Percentiles rank a stretch among this genome's conserved stretches.
Conservation (phyloP, 2,329 filamentous ascomycete species). For the Aspergillus intermedius region DNA sequence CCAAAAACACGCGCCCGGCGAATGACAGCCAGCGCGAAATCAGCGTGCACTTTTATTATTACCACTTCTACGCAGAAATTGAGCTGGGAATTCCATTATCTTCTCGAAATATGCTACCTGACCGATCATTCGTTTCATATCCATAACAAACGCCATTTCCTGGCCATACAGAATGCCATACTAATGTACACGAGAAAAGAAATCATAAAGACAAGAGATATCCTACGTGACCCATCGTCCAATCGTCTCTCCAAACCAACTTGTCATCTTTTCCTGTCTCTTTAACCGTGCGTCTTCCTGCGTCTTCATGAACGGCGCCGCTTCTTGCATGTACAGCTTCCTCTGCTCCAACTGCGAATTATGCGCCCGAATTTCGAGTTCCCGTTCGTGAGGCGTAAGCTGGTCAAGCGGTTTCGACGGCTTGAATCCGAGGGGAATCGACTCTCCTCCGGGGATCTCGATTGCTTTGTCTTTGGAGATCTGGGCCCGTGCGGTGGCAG, state of each 20-base stretch:
- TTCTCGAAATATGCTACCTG: too few species aligned
- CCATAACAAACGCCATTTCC: not conserved
- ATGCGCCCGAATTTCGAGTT: slow-evolving; percentile 37
- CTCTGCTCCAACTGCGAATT: slow-evolving; percentile 33
- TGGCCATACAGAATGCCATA: not conserved
- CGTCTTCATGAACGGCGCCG: slow-evolving; percentile 29
- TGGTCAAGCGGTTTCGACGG: slow-evolving; percentile 34
- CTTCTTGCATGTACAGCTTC: slow-evolving; percentile 31
- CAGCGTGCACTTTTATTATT: not conserved
- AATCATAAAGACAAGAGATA: slow-evolving; percentile 1
- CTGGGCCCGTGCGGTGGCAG: slow-evolving; percentile 2
- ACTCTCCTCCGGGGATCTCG: slow-evolving; percentile 31
- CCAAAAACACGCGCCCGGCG: slow-evolving; percentile 2
- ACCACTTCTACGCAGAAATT: not conserved
- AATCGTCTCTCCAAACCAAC: slow-evolving; percentile 40
- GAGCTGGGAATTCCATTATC: too few species aligned
- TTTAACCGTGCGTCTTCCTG: slow-evolving; percentile 33
- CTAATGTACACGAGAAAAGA: slow-evolving; percentile 9
- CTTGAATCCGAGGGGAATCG: slow-evolving; percentile 30
- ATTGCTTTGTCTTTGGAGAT: slow-evolving; percentile 14
- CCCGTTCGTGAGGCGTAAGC: slow-evolving; percentile 42
- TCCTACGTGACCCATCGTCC: slow-evolving; percentile 34
- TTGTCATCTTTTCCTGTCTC: slow-evolving; percentile 32
- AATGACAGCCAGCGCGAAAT: slow-evolving; percentile 6
- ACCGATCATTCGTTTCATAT: not conserved